phyloP scores from a whole-genome alignment of 129 eudicot genomes.

The Apium graveolens region DNA sequence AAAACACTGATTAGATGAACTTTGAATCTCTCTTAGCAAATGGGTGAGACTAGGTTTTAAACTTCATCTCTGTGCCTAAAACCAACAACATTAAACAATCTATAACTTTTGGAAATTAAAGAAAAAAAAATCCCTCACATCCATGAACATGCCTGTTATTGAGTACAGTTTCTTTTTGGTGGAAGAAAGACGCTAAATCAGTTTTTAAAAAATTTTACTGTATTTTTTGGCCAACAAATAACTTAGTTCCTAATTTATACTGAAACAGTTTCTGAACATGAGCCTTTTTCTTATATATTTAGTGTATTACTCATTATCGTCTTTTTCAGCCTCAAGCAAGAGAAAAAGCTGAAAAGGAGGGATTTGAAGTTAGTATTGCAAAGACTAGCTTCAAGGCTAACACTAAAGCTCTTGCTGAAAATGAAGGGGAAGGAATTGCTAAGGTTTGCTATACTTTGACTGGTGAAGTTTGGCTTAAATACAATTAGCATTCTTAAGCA shows the following conservation, averaged over 20 bases:
- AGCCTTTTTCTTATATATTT: not conserved
- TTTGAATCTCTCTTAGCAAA: not conserved
- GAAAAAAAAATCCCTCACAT: not conserved
- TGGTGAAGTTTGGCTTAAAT: not conserved
- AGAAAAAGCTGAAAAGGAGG: constrained; percentile 94
- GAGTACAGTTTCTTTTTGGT: not conserved
- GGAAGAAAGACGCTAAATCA: not conserved
- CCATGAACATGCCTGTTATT: no score
- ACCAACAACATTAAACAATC: not conserved
- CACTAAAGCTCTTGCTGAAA: constrained; percentile 99
- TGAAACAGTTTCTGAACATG: not conserved
- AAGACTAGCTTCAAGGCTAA: constrained; percentile 99
- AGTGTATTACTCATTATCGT: not conserved
- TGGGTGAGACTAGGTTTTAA: not conserved
- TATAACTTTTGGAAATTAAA: not conserved
- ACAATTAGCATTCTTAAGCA: constrained; percentile 4
- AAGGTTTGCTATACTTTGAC: constrained; percentile 41
- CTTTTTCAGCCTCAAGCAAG: constrained; percentile 88
- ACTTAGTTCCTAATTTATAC: not conserved
- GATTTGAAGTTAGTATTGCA: constrained; percentile 76
- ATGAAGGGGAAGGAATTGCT: constrained; percentile 98
- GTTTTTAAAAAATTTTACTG: not conserved
- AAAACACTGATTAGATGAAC: not conserved
- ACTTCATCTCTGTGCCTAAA: not conserved
- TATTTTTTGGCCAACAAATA: not conserved